A percentile compares a stretch with the other conserved stretches of the same genome.
phyloP scores from a whole-genome alignment of 2,329 filamentous ascomycete genomes.

The Rhynchosporium secalis region DNA sequence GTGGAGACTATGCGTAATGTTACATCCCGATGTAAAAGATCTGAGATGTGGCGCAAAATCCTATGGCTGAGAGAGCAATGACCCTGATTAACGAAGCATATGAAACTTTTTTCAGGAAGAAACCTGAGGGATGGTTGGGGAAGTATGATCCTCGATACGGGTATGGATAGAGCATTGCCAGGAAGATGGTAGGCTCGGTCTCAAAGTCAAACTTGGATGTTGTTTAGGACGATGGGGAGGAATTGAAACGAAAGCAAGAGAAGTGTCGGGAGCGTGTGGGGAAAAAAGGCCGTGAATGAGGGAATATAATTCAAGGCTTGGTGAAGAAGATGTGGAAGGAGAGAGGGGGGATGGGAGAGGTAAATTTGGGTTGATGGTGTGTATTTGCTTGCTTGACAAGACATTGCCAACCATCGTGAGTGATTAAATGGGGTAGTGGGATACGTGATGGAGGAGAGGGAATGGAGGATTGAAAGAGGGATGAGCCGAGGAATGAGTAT shows the following conservation, averaged over 20 bases:
- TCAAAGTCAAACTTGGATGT: too few species aligned
- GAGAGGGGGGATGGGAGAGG: neutral
- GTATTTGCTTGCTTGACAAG: neutral
- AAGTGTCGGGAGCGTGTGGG: neutral
- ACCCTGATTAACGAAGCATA: neutral
- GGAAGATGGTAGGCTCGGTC: neutral
- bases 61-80: neutral
- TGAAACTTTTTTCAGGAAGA: neutral
- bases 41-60: neutral
- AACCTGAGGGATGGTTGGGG: neutral
- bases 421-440: constrained; percentile 3
- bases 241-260: neutral
- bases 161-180: neutral
- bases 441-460: neutral
- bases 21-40: constrained; percentile 1
- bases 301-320: neutral
- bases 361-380: neutral
- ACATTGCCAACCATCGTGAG: constrained; percentile 30
- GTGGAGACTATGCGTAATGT: neutral
- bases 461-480: too few species aligned
- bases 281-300: neutral
- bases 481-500: too few species aligned
- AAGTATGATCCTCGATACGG: too few species aligned
- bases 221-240: neutral
- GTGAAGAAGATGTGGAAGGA: neutral